Conservation (phyloP, 768 basidiomycete genomes). For the Kwoniella europaea region DNA sequence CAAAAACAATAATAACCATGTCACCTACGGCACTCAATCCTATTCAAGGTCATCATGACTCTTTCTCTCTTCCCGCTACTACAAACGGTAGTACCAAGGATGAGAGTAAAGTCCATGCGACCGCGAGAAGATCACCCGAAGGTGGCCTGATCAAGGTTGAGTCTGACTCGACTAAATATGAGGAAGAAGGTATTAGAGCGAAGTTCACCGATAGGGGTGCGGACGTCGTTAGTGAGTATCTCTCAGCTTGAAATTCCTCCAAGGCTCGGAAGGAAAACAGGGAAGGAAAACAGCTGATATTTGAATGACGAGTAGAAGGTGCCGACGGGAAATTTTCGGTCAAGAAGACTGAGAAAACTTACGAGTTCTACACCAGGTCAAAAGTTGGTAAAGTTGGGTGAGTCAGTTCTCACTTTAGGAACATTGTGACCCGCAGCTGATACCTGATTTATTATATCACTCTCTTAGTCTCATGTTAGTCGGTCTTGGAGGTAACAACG, state of each 20-base stretch:
- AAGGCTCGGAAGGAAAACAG: background rate
- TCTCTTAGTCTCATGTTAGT: conserved; percentile 85
- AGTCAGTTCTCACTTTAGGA: conserved; percentile 53
- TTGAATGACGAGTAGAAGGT: conserved; percentile 59
- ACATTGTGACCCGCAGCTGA: background rate
- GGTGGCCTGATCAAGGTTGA: conserved; percentile 56
- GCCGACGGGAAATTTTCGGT: conserved; percentile 76
- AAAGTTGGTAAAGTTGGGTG: conserved; percentile 91
- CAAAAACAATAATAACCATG: conserved; percentile 37
- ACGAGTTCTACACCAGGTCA: conserved; percentile 88
- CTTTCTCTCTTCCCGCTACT: conserved; percentile 37
- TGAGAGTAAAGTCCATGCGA: conserved; percentile 45
- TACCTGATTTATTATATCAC: background rate
- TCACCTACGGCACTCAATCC: conserved; percentile 54
- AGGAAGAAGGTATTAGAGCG: conserved; percentile 49
- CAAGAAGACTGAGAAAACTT: conserved; percentile 77
- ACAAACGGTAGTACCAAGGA: conserved; percentile 3
- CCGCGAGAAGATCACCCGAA: conserved; percentile 50
- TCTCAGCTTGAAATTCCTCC: background rate
- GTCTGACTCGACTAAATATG: conserved; percentile 48
- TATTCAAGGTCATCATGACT: conserved; percentile 41
- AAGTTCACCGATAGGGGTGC: conserved; percentile 51
- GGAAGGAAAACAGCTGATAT: background rate
- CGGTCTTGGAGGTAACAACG: conserved; percentile 97
- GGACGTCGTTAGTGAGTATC: conserved; percentile 68